Evolutionary conservation across 1,284 basidiomycete genomes (phyloP).

Genomic region (Tranzscheliella williamsii): DNA sequence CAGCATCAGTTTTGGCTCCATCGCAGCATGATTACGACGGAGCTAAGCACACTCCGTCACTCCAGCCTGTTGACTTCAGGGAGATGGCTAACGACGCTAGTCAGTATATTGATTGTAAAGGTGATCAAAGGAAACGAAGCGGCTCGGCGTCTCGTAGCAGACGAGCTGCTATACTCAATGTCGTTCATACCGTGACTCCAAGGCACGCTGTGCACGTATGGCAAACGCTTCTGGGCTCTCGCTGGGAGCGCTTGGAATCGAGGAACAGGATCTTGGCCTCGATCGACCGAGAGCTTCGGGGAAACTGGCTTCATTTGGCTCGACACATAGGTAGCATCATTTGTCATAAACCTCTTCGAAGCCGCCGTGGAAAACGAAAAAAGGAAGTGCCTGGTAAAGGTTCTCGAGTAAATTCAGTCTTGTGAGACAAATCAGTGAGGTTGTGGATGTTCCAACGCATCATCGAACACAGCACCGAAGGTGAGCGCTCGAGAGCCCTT

Average conservation of each 20-base stretch:
- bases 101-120: too few relatives aligned
- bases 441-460: conserved; percentile 59
- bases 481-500: conserved; percentile 35
- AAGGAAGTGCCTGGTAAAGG: conserved; percentile 47
- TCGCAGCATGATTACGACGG: not conserved
- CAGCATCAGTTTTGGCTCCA: too few relatives aligned
- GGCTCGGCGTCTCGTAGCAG: conserved; percentile 19
- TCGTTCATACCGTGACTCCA: conserved; percentile 46
- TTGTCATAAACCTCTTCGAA: conserved; percentile 53
- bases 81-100: too few relatives aligned
- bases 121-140: conserved; percentile 39
- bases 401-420: conserved; percentile 40
- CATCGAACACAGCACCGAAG: conserved; percentile 49
- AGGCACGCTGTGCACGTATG: conserved; percentile 55
- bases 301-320: conserved; percentile 46
- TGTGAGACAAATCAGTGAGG: conserved; percentile 57
- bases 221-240: conserved; percentile 43
- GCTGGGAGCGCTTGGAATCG: conserved; percentile 34
- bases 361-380: conserved; percentile 41
- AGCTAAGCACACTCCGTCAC: not conserved
- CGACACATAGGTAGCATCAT: conserved; percentile 53
- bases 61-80: too few relatives aligned
- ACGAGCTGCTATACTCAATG: conserved; percentile 45
- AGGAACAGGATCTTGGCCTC: conserved; percentile 37
- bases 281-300: conserved; percentile 45